These are phyloP conservation scores for Clonostachys solani DNA, from an alignment of 2,329 filamentous ascomycete species.

Conservation along the genomic window DNA sequence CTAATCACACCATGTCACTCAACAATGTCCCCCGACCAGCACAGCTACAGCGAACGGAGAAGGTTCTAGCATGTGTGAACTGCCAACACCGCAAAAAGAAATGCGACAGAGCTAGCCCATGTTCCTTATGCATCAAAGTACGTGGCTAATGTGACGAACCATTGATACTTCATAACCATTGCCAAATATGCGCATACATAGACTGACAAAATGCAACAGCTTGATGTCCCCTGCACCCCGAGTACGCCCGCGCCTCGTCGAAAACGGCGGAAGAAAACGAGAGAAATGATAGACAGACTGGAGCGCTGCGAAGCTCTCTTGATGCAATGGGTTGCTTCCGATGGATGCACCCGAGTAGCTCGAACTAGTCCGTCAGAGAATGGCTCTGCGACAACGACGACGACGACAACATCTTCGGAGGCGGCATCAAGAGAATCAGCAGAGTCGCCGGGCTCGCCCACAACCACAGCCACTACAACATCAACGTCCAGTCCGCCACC, in stretches of 20 bases:
- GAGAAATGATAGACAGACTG: conserved; percentile 17
- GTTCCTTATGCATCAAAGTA: conserved; percentile 21
- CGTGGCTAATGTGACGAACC: neutral
- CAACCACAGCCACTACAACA: too few species aligned
- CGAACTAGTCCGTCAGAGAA: too few species aligned
- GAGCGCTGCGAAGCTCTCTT: conserved; percentile 15
- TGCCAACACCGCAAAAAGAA: conserved; percentile 27
- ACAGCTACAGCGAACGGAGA: conserved; percentile 1
- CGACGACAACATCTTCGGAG: too few species aligned
- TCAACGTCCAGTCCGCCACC: too few species aligned
- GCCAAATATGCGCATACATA: neutral
- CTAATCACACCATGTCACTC: too few species aligned
- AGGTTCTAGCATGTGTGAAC: conserved; percentile 16
- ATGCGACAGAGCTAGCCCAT: conserved; percentile 21
- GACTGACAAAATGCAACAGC: too few species aligned
- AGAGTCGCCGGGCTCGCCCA: too few species aligned
- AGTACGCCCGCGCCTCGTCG: conserved; percentile 19
- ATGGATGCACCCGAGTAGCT: too few species aligned
- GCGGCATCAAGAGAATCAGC: too few species aligned
- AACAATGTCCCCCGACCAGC: neutral
- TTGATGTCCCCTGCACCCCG: conserved; percentile 11
- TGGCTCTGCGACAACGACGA: too few species aligned
- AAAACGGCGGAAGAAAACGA: conserved; percentile 18
- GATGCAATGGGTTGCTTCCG: too few species aligned
- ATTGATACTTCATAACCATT: neutral